Conservation (phyloP, 495 filamentous ascomycete genomes). For the Hypoxylon fragiforme region DNA sequence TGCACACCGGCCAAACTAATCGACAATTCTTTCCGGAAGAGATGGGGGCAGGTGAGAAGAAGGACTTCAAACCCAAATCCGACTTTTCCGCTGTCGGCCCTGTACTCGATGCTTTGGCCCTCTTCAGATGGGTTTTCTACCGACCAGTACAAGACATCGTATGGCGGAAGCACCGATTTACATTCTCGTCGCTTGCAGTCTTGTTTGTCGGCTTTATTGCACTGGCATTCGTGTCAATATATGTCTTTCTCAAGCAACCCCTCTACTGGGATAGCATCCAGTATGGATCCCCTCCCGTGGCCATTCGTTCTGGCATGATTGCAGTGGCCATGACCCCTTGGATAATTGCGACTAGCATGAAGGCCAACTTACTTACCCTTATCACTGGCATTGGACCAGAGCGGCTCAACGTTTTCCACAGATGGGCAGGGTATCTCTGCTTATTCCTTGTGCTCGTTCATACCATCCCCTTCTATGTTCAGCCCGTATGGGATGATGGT, state of each 20-base stretch:
- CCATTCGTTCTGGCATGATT: conserved; percentile 90
- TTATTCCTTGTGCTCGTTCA: conserved; percentile 82
- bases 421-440: conserved; percentile 89
- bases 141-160: conserved; percentile 72
- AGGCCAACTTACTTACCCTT: conserved; percentile 82
- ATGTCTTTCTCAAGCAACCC: conserved; percentile 81
- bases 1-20: conserved; percentile 65
- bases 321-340: conserved; percentile 92
- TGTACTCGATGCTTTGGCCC: conserved; percentile 73
- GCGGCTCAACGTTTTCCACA: conserved; percentile 87
- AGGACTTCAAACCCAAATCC: conserved; percentile 62
- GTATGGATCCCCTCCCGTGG: conserved; percentile 85
- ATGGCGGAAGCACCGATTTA: conserved; percentile 64
- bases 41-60: conserved; percentile 51
- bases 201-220: conserved; percentile 65
- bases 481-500: conserved; percentile 78
- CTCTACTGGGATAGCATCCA: conserved; percentile 80
- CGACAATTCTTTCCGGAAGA: conserved; percentile 73
- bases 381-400: conserved; percentile 92
- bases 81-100: conserved; percentile 69
- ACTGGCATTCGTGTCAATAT: conserved; percentile 73
- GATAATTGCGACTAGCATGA: conserved; percentile 88
- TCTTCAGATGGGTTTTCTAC: conserved; percentile 85
- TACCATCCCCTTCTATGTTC: conserved; percentile 85
- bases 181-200: conserved; percentile 76